Conservation (phyloP, 2,329 filamentous ascomycete species). For the Fusarium praegraminearum region DNA sequence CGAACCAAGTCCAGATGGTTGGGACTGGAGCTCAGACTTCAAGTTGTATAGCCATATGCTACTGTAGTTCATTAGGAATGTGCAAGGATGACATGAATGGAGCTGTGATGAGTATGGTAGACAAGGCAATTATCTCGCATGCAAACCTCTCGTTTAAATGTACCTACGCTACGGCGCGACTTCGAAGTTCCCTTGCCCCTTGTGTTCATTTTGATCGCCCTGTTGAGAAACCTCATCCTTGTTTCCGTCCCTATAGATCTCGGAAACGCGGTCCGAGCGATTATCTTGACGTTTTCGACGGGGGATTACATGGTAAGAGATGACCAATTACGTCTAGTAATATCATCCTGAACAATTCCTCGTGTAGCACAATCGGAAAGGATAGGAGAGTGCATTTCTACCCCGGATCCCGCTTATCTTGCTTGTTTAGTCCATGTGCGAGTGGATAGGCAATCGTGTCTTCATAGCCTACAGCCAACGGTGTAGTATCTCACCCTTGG, state of each 20-base stretch:
- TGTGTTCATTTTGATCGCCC: rapidly evolving
- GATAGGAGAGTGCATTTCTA: neutral
- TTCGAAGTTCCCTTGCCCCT: neutral
- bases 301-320: neutral
- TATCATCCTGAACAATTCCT: neutral
- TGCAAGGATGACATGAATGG: too few species aligned
- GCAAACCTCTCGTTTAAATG: neutral
- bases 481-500: neutral
- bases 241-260: too few species aligned
- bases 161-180: rapidly evolving
- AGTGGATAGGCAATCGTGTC: neutral
- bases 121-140: rapidly evolving
- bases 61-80: neutral
- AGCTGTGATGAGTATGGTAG: too few species aligned
- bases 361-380: neutral
- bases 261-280: neutral
- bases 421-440: neutral
- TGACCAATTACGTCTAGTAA: neutral
- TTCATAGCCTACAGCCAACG: neutral
- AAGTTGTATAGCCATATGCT: too few species aligned
- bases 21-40: rapidly evolving
- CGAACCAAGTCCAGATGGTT: rapidly evolving
- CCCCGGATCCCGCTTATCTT: neutral
- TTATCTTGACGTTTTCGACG: neutral
- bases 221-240: neutral